Evolutionary conservation across 805 yeast genomes (phyloP).

Genomic region (Maudiozyma saulgeensis): DNA sequence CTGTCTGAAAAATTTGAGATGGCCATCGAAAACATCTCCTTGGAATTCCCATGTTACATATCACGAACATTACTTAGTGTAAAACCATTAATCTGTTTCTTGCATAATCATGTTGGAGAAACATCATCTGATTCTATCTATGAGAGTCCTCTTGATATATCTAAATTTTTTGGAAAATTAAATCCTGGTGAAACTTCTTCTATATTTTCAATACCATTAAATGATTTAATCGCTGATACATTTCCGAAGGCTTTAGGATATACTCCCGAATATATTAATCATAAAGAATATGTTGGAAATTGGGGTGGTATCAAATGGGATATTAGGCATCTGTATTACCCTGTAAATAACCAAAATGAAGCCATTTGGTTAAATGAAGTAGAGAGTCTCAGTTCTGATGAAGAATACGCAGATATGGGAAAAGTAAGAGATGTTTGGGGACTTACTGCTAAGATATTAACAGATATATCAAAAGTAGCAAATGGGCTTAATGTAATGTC

Average conservation of each 20-base stretch:
- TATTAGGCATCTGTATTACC: conserved; percentile 52
- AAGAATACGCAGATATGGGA: conserved; percentile 30
- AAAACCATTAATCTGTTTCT: conserved; percentile 65
- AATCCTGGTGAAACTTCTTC: conserved; percentile 74
- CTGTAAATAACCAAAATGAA: conserved; percentile 45
- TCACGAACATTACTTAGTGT: conserved; percentile 79
- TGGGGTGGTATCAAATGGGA: conserved; percentile 75
- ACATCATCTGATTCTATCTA: conserved; percentile 10
- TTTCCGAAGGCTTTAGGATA: conserved; percentile 5
- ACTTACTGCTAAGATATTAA: conserved; percentile 68
- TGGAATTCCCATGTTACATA: conserved; percentile 65
- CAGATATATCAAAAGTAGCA: conserved; percentile 52
- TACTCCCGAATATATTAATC: conserved; percentile 27
- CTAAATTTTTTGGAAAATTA: conserved; percentile 33
- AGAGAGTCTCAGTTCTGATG: conserved; percentile 50
- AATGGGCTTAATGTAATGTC: conserved; percentile 36
- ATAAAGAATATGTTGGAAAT: conserved; percentile 30
- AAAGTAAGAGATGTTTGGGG: conserved; percentile 74
- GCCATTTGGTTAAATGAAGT: conserved; percentile 54
- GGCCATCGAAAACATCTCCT: conserved; percentile 45
- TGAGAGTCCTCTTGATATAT: conserved; percentile 26
- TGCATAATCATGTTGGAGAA: conserved; percentile 27
- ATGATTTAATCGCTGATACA: conserved; percentile 38
- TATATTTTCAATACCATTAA: conserved; percentile 59
- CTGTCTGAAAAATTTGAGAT: conserved; percentile 42